These are phyloP conservation scores for Exsudoporus frostii DNA, from an alignment of 768 basidiomycete species.

Conservation along the genomic window DNA sequence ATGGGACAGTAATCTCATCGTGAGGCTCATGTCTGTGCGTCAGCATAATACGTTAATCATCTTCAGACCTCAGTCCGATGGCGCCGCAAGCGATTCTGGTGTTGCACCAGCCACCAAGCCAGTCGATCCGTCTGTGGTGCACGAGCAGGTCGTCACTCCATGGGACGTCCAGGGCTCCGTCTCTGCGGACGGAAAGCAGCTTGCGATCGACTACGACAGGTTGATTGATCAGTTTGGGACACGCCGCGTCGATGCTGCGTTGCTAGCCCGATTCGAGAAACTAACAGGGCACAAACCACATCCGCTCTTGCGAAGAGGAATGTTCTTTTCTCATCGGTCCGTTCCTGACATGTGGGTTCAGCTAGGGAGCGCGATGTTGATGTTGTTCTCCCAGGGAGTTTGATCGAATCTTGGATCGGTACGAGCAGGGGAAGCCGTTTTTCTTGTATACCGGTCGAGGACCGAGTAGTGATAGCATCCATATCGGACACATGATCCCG, in stretches of 20 bases:
- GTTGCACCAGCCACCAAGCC: slow-evolving; percentile 33
- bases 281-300: slow-evolving; percentile 89
- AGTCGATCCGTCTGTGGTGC: slow-evolving; percentile 27
- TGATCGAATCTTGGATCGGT: slow-evolving; percentile 89
- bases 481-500: slow-evolving; percentile 96
- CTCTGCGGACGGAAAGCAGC: slow-evolving; percentile 82
- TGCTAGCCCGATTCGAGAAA: slow-evolving; percentile 87
- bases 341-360: slow-evolving; percentile 17
- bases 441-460: slow-evolving; percentile 98
- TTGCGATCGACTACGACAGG: slow-evolving; percentile 96
- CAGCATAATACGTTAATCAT: neutral
- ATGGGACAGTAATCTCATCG: slow-evolving; percentile 29
- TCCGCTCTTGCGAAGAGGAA: slow-evolving; percentile 81
- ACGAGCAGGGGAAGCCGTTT: slow-evolving; percentile 96
- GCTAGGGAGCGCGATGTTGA: neutral
- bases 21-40: slow-evolving; percentile 19
- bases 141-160: slow-evolving; percentile 86
- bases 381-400: slow-evolving; percentile 62
- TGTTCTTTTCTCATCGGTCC: slow-evolving; percentile 98
- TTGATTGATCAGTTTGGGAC: slow-evolving; percentile 94
- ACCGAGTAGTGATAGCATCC: slow-evolving; percentile 95
- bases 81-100: neutral
- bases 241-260: slow-evolving; percentile 64
- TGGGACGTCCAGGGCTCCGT: slow-evolving; percentile 97
- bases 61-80: slow-evolving; percentile 13